Percentiles rank a stretch among this genome's conserved stretches.
phyloP scores from a whole-genome alignment of 129 eudicot species.

The Silybum marianum region DNA sequence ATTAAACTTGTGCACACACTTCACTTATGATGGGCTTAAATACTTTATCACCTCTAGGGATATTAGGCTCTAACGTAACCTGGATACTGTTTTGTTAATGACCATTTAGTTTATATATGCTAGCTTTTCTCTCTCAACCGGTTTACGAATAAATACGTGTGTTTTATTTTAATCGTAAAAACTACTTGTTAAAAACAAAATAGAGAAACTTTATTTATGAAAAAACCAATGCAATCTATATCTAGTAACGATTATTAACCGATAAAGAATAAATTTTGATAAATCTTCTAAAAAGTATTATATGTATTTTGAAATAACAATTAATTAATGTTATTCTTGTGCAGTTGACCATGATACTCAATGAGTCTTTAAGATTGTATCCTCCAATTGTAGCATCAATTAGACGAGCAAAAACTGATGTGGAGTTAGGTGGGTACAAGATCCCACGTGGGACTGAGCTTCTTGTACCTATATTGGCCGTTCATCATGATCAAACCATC shows the following conservation, averaged over 20 bases:
- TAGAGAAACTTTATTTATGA: not conserved
- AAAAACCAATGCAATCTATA: not conserved
- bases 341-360: slow-evolving; percentile 81
- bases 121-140: not conserved
- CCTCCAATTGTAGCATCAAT: slow-evolving; percentile 84
- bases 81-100: no score
- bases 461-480: slow-evolving; percentile 72
- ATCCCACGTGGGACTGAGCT: slow-evolving; percentile 80
- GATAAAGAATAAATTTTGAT: no score
- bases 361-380: slow-evolving; percentile 74
- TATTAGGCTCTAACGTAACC: no score
- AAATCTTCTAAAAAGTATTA: not conserved
- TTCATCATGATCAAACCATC: slow-evolving; percentile 79
- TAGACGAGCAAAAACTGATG: slow-evolving; percentile 65
- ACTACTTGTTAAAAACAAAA: not conserved
- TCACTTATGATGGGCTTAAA: not conserved
- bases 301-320: not conserved
- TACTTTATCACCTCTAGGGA: no score
- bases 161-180: not conserved
- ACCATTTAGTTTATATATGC: not conserved
- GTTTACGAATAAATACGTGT: not conserved
- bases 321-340: slow-evolving; percentile 1
- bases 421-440: slow-evolving; percentile 64
- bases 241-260: not conserved
- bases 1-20: not conserved